Evolutionary conservation across 1,284 basidiomycete genomes (phyloP).

Genomic region (Crepidotus sp.): DNA sequence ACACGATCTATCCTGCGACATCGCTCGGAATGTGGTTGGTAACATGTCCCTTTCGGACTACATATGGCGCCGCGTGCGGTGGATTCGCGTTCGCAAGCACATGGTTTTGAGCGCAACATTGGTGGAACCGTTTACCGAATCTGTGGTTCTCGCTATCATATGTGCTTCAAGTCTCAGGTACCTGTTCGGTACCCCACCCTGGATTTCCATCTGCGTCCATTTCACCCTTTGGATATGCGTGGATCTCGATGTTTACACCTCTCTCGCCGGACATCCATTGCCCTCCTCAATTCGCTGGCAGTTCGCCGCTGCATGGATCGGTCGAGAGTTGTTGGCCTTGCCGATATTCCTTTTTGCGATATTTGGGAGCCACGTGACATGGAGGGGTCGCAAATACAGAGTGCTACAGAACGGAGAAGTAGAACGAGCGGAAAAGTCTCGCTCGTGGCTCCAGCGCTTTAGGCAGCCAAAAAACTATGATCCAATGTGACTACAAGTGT

Average conservation of each 20-base stretch:
- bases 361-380: constrained; percentile 69
- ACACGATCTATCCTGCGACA: constrained; percentile 83
- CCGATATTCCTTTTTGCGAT: constrained; percentile 83
- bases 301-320: constrained; percentile 72
- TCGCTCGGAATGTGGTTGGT: constrained; percentile 83
- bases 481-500: too few relatives aligned
- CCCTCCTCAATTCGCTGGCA: constrained; percentile 38
- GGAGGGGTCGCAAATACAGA: constrained; percentile 69
- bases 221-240: constrained; percentile 52
- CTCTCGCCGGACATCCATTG: constrained; percentile 61
- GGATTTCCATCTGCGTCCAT: constrained; percentile 50
- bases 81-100: constrained; percentile 90
- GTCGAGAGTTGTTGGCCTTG: constrained; percentile 71
- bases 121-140: constrained; percentile 86
- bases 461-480: constrained; percentile 23
- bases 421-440: constrained; percentile 19
- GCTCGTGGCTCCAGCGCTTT: constrained; percentile 20
- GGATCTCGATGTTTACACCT: constrained; percentile 69
- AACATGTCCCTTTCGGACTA: constrained; percentile 78
- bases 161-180: constrained; percentile 48
- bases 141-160: constrained; percentile 60
- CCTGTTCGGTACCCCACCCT: constrained; percentile 42
- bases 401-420: constrained; percentile 62
- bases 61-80: constrained; percentile 77
- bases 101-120: constrained; percentile 83